phyloP scores from a whole-genome alignment of 176 grass and related monocot species.

The Chloris gayana region DNA sequence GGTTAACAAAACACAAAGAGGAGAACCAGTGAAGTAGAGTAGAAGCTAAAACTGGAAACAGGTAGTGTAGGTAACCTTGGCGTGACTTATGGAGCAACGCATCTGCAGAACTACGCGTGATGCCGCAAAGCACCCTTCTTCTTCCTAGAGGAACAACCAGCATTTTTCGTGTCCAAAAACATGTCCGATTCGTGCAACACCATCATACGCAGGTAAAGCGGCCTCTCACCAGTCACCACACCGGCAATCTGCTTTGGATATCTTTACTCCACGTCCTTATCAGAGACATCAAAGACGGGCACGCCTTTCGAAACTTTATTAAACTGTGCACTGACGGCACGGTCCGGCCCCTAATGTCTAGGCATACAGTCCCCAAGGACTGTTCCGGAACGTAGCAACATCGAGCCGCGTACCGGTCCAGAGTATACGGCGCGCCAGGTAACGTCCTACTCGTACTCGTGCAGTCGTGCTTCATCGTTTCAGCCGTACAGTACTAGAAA shows the following conservation, averaged over 20 bases:
- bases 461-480: neutral
- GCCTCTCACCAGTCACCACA: neutral
- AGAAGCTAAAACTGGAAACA: neutral
- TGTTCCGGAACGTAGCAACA: neutral
- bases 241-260: neutral
- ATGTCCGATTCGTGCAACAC: neutral
- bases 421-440: neutral
- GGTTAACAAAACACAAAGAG: neutral
- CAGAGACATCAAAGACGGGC: conserved; percentile 12
- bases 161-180: neutral
- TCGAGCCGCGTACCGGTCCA: neutral
- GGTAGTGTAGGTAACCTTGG: conserved; percentile 24
- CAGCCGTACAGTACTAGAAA: too few species aligned
- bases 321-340: conserved; percentile 19
- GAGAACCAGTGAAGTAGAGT: conserved; percentile 2
- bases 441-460: neutral
- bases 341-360: neutral
- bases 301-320: conserved; percentile 34
- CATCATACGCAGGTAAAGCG: neutral
- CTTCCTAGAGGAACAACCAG: neutral
- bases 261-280: neutral
- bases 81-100: conserved; percentile 14
- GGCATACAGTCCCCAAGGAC: neutral
- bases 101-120: neutral
- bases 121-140: neutral